Evolutionary conservation across 1,284 basidiomycete genomes (phyloP).

Genomic region (Microbotryum silenes-acaulis): DNA sequence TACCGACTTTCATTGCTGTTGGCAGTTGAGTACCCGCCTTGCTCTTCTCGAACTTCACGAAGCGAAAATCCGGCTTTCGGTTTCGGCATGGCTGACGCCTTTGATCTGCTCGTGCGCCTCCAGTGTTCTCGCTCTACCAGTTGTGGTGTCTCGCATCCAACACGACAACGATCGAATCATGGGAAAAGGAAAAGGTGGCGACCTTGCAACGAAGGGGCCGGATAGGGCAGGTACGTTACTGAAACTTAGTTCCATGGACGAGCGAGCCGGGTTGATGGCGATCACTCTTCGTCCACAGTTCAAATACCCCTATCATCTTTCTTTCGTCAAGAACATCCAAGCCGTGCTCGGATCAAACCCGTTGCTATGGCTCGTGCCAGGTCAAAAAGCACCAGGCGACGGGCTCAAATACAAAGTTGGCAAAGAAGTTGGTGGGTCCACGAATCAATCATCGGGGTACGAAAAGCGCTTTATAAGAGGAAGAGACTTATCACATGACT

Average conservation of each 20-base stretch:
- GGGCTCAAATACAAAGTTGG: constrained; percentile 71
- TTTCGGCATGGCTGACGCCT: no score
- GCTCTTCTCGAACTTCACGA: constrained; percentile 54
- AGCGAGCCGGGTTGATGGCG: neutral
- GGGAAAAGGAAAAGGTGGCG: constrained; percentile 93
- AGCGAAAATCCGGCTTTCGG: no score
- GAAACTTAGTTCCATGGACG: neutral
- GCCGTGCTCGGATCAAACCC: constrained; percentile 68
- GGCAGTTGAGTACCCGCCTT: constrained; percentile 44
- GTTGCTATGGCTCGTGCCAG: constrained; percentile 75
- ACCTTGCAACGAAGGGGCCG: constrained; percentile 76
- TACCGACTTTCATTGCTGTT: constrained; percentile 77
- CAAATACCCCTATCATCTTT: constrained; percentile 86
- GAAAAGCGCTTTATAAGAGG: constrained; percentile 8
- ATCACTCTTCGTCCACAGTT: constrained; percentile 46
- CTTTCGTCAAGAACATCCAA: constrained; percentile 60
- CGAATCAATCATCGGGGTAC: constrained; percentile 9
- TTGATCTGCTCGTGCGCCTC: no score
- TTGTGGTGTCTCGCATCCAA: constrained; percentile 72
- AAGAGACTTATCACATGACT: constrained; percentile 7
- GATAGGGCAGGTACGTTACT: constrained; percentile 60
- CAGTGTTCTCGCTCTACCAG: constrained; percentile 65
- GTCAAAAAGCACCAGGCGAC: constrained; percentile 52
- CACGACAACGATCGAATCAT: constrained; percentile 91
- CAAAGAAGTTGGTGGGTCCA: constrained; percentile 69